Base-by-base conservation (phyloP, 805 yeast genomes). In the Saturnispora dispora region DNA sequence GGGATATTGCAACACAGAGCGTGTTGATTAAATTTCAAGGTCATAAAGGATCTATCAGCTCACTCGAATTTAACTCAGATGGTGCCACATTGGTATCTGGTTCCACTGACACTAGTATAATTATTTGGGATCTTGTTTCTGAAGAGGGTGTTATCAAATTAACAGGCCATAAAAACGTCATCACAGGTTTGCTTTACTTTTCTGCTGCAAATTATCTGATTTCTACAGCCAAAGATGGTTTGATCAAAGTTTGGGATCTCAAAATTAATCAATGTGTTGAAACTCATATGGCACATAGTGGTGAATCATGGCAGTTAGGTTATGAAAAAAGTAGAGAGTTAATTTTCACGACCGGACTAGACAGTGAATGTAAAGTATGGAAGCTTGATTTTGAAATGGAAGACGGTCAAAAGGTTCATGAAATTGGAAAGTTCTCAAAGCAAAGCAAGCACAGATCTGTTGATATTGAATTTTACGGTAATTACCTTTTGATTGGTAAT, bases 51-150 rank as follows among this genome's bases (percentile, higher is more conserved):
- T 81, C 88, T 2, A 72, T 93, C n/a, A 77, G 90, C 3, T 63
- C 73, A 15, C 71, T 93, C 44, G 64, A 69, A 48, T 93, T 91
- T 61, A 96, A 90, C 63, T 59, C 65, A 15, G 81, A 83, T 37
- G 98, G 98, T 45, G 89, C 98, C 0, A 73, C 93, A 55, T 71
- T 93, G 17, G 77, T 83, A 32, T 85, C 96, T 5, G 99, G 98
- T 2, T 83, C 96, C 1, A 77, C 78, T 46, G 99, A 93, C 66
- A 77, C 96, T 4, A 73, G 79, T 50, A 79, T 91, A 33, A 84
- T 93, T 55, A 74, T 89, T 58, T 93, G 99, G 99, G 99, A 93
- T 70, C 76, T 93, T 51, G 90, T 93, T 15, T 85, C 88, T 9
- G 99, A 93, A 71, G 81, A 78, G 27, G 99, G 99, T 11, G 68